Conservation (phyloP, 2,329 filamentous ascomycete genomes). For the Fusarium mexicanum region DNA sequence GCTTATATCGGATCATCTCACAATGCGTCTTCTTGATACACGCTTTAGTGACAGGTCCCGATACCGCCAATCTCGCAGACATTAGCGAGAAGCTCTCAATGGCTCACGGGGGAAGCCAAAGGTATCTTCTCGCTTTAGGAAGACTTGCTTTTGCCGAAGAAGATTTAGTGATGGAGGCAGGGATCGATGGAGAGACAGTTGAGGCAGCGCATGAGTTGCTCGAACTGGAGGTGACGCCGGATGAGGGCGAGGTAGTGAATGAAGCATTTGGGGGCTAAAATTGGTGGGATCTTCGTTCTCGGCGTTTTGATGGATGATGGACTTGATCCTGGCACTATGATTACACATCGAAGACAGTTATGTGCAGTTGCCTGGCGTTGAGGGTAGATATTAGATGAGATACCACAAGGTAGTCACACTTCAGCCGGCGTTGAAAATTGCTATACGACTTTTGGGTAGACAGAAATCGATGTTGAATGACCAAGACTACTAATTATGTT, state of each 20-base stretch:
- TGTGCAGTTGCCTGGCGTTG: conserved; percentile 14
- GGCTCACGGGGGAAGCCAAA: conserved; percentile 78
- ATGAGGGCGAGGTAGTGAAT: conserved; percentile 63
- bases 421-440: not conserved
- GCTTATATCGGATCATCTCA: conserved; percentile 59
- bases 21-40: conserved; percentile 62
- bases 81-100: conserved; percentile 76
- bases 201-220: conserved; percentile 85
- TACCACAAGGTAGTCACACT: conserved; percentile 10
- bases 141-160: conserved; percentile 86
- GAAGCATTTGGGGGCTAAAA: conserved; percentile 53
- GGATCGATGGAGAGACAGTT: conserved; percentile 79
- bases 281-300: not conserved
- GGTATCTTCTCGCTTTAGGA: conserved; percentile 83
- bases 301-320: conserved; percentile 24
- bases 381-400: conserved; percentile 11
- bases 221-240: conserved; percentile 82
- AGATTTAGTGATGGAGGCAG: conserved; percentile 78
- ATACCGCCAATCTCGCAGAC: conserved; percentile 60
- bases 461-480: not conserved
- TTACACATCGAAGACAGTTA: not conserved
- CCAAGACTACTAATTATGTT: not conserved
- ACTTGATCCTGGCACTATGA: not conserved
- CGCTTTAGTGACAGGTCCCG: conserved; percentile 59
- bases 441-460: not conserved